These are phyloP conservation scores for Detonula confervacea DNA, from an alignment of 352 stramenopile species.

Conservation along the genomic window DNA sequence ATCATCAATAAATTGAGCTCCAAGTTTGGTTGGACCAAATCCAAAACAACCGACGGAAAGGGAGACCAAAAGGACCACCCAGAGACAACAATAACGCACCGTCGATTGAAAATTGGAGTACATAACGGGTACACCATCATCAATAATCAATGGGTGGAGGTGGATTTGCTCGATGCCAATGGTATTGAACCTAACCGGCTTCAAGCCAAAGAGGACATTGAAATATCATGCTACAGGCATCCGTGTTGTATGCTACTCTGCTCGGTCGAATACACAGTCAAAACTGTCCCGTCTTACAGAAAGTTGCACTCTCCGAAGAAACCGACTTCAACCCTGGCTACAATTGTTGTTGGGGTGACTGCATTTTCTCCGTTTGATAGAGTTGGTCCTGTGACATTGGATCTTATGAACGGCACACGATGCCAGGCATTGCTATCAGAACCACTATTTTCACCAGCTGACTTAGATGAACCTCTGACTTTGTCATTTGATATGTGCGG, in stretches of 20 bases:
- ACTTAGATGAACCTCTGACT: background rate
- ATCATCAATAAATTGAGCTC: constrained; percentile 15
- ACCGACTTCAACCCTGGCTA: background rate
- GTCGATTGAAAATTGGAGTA: constrained; percentile 33
- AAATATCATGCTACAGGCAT: constrained; percentile 32
- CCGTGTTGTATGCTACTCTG: constrained; percentile 20
- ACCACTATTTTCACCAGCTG: constrained; percentile 17
- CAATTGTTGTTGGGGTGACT: constrained; percentile 17
- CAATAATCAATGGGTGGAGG: constrained; percentile 41
- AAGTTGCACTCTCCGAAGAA: constrained; percentile 5
- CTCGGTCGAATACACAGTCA: constrained; percentile 32
- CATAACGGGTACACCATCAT: constrained; percentile 51
- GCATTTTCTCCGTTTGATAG: constrained; percentile 13
- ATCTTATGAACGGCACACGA: constrained; percentile 23
- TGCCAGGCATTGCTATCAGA: constrained; percentile 11
- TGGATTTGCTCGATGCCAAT: constrained; percentile 20
- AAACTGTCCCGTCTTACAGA: constrained; percentile 10
- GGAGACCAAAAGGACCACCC: constrained; percentile 2
- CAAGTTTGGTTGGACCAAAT: constrained; percentile 40
- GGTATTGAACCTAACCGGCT: constrained; percentile 15
- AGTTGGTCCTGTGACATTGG: constrained; percentile 4
- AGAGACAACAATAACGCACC: constrained; percentile 5
- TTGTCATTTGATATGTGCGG: constrained; percentile 17
- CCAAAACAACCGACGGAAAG: constrained; percentile 4
- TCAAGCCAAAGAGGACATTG: constrained; percentile 17